Conservation (phyloP, 2,329 filamentous ascomycete genomes). For the Xylaria sp. region DNA sequence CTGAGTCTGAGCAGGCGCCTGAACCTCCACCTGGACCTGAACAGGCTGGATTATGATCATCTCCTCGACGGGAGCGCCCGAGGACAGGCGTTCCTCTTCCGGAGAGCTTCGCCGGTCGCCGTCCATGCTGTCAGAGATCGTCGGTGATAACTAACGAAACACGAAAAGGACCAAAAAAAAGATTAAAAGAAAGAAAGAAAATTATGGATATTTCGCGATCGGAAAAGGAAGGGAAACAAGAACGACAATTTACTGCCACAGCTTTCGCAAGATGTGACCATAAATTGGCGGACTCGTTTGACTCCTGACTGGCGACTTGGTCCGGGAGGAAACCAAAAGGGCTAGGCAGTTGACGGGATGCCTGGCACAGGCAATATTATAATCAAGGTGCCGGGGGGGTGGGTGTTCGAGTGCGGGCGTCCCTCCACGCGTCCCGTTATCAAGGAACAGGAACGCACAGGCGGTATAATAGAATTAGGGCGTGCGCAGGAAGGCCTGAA, state of each 20-base stretch:
- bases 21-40: neutral
- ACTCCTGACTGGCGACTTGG: neutral
- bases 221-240: neutral
- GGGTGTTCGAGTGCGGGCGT: neutral
- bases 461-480: neutral
- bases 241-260: neutral
- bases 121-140: conserved; percentile 11
- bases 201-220: neutral
- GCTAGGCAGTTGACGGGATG: neutral
- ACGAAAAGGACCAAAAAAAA: too few species aligned
- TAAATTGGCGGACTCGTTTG: neutral
- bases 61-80: neutral
- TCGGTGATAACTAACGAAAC: neutral
- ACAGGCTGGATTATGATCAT: neutral
- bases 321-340: neutral
- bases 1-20: neutral
- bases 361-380: neutral
- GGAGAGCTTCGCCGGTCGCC: neutral
- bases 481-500: neutral
- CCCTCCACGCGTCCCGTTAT: neutral
- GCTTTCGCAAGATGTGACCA: neutral
- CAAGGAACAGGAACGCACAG: neutral
- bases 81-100: conserved; percentile 8
- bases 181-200: neutral
- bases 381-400: too few species aligned